Base-by-base conservation (phyloP, 73 alveolate species). In the Paramecium sonneborni region DNA sequence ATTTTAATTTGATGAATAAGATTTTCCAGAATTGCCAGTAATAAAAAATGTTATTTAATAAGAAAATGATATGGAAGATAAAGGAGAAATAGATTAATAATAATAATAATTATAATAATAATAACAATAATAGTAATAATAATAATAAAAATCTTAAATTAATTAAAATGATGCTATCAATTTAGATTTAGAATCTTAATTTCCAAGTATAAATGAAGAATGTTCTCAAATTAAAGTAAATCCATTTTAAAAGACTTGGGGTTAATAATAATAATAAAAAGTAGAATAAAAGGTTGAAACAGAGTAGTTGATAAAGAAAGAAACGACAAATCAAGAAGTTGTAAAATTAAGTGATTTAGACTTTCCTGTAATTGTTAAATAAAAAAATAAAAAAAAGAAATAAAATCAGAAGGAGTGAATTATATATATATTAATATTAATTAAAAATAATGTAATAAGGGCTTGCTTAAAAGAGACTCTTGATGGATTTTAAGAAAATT, bases 401-500 rank as follows among this genome's bases (percentile, higher is more conserved):
- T 23, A 79, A 43, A 23, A 43, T 38, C 41, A 23, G 7, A 43
- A 11, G 14, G 48, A 43, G 44, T 79, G 74, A 43, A 24, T n/a
- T 79, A 15, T 52, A 39, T 37, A 30, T 44, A 79, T 79, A 18
- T 18, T n/a, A n/a, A 52, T 52, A n/a, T 79, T 12, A 79, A 21
- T 79, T 79, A 23, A 24, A 21, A 79, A 52, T 18, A 52, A 52
- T 52, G 68, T 52, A 23, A 99, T 93, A 97, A 74, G 95, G 97
- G 74, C 94, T 94, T 57, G 99, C 99, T 32, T 89, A 94, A 85
- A 92, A 97, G 91, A 94, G 99, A 93, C 95, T 98, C 38, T 85
- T 98, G 89, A 93, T 96, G 48, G 99, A 98, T 95, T 93, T 94
- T 56, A 97, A 97, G 94, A 97, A 97, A 85, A 90, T 97, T 85